These are phyloP conservation scores for Candida labiduridarum DNA, from an alignment of 1,139 yeast species.

Conservation along the genomic window DNA sequence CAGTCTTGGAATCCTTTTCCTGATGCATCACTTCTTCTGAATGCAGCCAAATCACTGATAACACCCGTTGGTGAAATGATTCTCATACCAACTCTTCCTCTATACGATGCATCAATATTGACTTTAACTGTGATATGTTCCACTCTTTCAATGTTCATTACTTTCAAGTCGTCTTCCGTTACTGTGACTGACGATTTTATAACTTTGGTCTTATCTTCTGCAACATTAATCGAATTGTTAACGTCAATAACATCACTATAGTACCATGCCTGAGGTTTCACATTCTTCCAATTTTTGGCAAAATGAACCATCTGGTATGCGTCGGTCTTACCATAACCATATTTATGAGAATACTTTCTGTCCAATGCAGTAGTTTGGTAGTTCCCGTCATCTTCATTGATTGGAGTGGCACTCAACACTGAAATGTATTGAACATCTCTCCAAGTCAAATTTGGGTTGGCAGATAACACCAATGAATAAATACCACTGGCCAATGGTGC, in stretches of 20 bases:
- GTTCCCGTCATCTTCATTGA: constrained; percentile 65
- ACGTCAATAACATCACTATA: constrained; percentile 49
- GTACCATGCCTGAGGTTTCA: constrained; percentile 89
- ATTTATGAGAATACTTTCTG: constrained; percentile 76
- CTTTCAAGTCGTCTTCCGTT: constrained; percentile 48
- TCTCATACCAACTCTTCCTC: constrained; percentile 73
- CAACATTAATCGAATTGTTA: constrained; percentile 23
- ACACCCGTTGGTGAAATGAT: constrained; percentile 78
- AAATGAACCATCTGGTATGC: constrained; percentile 73
- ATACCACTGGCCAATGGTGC: constrained; percentile 98
- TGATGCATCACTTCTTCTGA: constrained; percentile 60
- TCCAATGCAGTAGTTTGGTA: constrained; percentile 69
- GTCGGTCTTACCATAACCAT: constrained; percentile 93
- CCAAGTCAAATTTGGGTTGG: constrained; percentile 90
- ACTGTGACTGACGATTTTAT: constrained; percentile 51
- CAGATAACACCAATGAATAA: constrained; percentile 77
- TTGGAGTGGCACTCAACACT: constrained; percentile 70
- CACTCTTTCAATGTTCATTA: constrained; percentile 64
- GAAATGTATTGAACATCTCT: constrained; percentile 90
- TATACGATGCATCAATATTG: constrained; percentile 59
- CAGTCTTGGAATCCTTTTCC: constrained; percentile 70
- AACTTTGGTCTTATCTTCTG: constrained; percentile 25
- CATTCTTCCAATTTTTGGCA: constrained; percentile 80
- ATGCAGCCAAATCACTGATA: constrained; percentile 73
- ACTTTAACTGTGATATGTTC: constrained; percentile 90